Evolutionary conservation across 1,139 yeast genomes (phyloP), one percentile per base, ranked within the genome.

Genomic region (Suhomyces yuchorum): DNA sequence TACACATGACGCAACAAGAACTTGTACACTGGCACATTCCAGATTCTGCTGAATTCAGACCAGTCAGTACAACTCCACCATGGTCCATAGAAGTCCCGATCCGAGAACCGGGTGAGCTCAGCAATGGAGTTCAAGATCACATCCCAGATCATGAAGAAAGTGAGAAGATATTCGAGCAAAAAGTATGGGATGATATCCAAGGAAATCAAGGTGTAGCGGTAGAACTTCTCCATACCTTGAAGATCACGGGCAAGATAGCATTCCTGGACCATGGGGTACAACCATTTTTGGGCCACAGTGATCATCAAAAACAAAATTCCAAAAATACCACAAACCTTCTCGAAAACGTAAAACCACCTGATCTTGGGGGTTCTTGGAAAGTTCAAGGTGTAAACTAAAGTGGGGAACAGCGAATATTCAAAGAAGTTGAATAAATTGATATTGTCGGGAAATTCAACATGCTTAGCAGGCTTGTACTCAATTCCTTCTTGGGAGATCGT

Each of bases 11-110:
- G 80, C 40, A 91, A 72, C 51, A 93, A 71, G 60, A 93, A 93
- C 56, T 84, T 81, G 65, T 93, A 97, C n/a, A 95, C 98, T 0
- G 98, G 97, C 8, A 82, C 79, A 63, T 93, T 93, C 99, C 99
- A 95, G 55, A 88, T 84, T 55, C 97, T 79, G 8, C 97, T 87
- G 68, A 88, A 93, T 63, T 91, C 93, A 48, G 88, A 91, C 97
- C 97, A 93, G 43, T 91, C 86, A 24, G 87, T 83, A 56, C 96
- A 88, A 57, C 93, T 89, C 99, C 98, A 93, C 99, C 99, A 93
- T 38, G 91, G 89, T 3, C 96, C 96, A 60, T 93, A 93, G 65
- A 93, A 93, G 56, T 87, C 88, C 38, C 99, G 80, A 63, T 93
- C 98, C 2, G 92, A 97, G 67, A 85, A 93, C 46, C 78, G 60